Percentiles rank a stretch among this genome's conserved stretches.
Evolutionary conservation across 2,329 filamentous ascomycete species (phyloP).

Genomic region (Epichloe festucae): DNA sequence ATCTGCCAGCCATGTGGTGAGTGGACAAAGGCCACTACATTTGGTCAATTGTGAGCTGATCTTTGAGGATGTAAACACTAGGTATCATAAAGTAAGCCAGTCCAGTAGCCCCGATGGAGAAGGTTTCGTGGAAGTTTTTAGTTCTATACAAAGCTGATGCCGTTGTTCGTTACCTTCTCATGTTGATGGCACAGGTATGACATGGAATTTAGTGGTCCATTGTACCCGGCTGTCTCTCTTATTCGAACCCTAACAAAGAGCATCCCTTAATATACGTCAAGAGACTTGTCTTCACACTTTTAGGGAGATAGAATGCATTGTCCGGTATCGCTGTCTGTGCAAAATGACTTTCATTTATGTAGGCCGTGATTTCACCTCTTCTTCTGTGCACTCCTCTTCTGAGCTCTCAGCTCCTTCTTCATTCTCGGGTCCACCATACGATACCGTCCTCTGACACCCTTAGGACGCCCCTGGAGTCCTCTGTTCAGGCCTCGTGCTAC

Average conservation of each 20-base stretch:
- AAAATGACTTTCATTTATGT: neutral
- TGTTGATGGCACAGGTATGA: conserved; percentile 47
- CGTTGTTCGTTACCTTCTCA: neutral
- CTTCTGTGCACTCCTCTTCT: conserved; percentile 68
- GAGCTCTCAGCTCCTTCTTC: conserved; percentile 89
- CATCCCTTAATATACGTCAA: neutral
- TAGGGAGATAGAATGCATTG: neutral
- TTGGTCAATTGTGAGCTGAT: neutral
- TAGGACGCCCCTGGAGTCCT: conserved; percentile 74
- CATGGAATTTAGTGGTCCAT: conserved; percentile 59
- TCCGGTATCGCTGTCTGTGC: conserved; percentile 2
- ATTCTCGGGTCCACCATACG: conserved; percentile 92
- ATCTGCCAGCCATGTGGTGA: conserved; percentile 69
- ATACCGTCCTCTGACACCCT: conserved; percentile 89
- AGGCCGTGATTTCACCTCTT: conserved; percentile 6
- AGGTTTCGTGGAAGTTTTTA: conserved; percentile 45
- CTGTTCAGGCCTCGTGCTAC: conserved; percentile 77
- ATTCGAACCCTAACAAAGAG: conserved; percentile 25
- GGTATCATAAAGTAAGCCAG: conserved; percentile 73
- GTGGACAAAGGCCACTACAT: conserved; percentile 9
- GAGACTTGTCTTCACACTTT: neutral
- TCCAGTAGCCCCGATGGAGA: conserved; percentile 53
- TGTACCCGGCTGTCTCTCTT: conserved; percentile 50
- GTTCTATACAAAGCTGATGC: neutral
- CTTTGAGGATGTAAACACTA: conserved; percentile 10